These are phyloP conservation scores for Chenopodium quinoa DNA, from an alignment of 148 eudicot genomes.

Conservation along the genomic window DNA sequence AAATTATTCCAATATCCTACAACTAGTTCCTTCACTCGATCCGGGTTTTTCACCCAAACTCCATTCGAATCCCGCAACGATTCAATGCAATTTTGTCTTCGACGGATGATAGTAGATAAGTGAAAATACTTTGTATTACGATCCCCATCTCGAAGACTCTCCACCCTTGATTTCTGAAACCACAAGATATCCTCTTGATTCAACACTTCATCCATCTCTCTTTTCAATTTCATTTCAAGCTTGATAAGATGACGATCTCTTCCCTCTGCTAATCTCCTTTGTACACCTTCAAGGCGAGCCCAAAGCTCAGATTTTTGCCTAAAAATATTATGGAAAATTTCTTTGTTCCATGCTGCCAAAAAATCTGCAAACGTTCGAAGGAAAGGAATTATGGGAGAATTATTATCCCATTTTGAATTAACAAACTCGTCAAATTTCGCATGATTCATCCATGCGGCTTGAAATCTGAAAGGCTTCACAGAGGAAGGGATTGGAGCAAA, in stretches of 20 bases:
- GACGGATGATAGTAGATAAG: too few species aligned
- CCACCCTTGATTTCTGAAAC: neutral
- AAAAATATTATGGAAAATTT: too few species aligned
- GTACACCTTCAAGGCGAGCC: neutral
- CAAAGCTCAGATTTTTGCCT: neutral
- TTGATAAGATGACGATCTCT: neutral
- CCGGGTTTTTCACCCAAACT: too few species aligned
- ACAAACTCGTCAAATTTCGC: neutral
- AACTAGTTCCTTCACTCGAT: too few species aligned
- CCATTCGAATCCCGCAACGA: too few species aligned
- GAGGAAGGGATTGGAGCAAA: neutral
- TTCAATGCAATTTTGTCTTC: too few species aligned
- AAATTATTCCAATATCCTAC: too few species aligned
- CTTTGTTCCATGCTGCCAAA: neutral
- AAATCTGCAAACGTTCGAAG: too few species aligned
- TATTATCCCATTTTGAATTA: neutral
- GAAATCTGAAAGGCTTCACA: neutral
- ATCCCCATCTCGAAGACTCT: neutral
- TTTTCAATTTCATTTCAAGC: neutral
- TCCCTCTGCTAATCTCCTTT: too few species aligned
- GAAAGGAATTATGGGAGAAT: too few species aligned
- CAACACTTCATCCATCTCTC: neutral
- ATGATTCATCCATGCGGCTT: neutral
- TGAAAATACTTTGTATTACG: too few species aligned
- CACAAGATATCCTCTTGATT: neutral